Evolutionary conservation across 495 filamentous ascomycete species (phyloP).

Genomic region (Penicillium fimorum): DNA sequence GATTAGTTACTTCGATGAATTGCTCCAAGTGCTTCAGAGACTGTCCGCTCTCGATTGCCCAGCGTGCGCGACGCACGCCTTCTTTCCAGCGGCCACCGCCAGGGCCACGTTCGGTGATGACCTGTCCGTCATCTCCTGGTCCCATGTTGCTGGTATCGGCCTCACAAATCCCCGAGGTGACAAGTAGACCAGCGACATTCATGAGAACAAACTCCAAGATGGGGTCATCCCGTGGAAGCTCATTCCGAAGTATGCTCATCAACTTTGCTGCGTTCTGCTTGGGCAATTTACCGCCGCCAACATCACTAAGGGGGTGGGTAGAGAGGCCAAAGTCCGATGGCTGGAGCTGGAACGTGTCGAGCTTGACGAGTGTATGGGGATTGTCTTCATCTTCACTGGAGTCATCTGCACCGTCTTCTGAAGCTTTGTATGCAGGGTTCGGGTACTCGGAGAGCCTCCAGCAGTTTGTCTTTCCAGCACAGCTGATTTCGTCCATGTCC

Average conservation of each 20-base stretch:
- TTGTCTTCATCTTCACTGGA: conserved; percentile 40
- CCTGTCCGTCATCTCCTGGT: conserved; percentile 66
- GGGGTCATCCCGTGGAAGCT: conserved; percentile 70
- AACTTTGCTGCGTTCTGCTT: conserved; percentile 83
- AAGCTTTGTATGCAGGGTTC: conserved; percentile 41
- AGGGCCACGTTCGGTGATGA: conserved; percentile 76
- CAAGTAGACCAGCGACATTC: conserved; percentile 87
- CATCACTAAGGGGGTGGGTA: conserved; percentile 67
- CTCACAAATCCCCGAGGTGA: conserved; percentile 82
- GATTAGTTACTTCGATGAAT: conserved; percentile 65
- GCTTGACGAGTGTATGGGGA: conserved; percentile 49
- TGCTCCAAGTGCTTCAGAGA: conserved; percentile 70
- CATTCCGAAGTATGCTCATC: conserved; percentile 68
- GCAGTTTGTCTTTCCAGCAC: conserved; percentile 81
- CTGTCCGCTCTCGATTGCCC: conserved; percentile 77
- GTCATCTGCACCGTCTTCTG: conserved; percentile 29
- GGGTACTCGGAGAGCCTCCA: conserved; percentile 69
- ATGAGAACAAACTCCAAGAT: conserved; percentile 91
- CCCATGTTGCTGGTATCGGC: conserved; percentile 74
- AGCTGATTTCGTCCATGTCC: conserved; percentile 92
- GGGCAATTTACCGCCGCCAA: conserved; percentile 81
- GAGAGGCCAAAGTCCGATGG: conserved; percentile 84
- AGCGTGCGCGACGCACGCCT: conserved; percentile 78
- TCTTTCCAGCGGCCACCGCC: conserved; percentile 90
- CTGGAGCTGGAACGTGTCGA: conserved; percentile 71